Evolutionary conservation across 441 rosid genomes (phyloP), one percentile per base, ranked within the genome.

Genomic region (Aleurites moluccanus): DNA sequence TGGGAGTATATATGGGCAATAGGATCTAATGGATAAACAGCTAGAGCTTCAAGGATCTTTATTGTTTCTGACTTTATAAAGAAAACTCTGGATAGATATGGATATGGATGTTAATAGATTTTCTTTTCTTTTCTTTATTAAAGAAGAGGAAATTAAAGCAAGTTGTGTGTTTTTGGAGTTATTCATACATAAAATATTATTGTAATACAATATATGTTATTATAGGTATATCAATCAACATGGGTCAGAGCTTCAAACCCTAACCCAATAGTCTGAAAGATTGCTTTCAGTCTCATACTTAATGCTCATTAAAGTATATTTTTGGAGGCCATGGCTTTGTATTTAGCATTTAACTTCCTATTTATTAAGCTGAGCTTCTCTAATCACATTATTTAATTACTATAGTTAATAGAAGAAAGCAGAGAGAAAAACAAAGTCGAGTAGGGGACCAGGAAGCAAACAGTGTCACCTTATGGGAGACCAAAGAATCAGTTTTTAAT

Each of bases 1-100:
- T 84, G 87, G 86, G 88, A 73, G 49, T 53, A 67, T 28, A n/a
- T n/a, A n/a, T n/a, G 80, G 82, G 77, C 71, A 73, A 63, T 33
- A 40, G 73, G 71, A 23, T 57, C n/a, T 42, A 56, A 56, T 40
- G 61, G 47, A 77, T 30, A 33, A 76, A 71, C 73, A 69, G 75
- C 78, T 63, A 80, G n/a, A 69, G 81, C 61, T 65, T n/a, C 4
- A 60, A 25, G 56, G 78, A 21, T 49, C 59, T 78, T 49, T 74
- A 74, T 77, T 69, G 70, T 72, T 49, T 78, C 83, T 70, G 71
- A 52, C 70, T 70, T 45, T 53, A 74, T 59, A 59, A 45, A 67
- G 86, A 80, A 78, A 72, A 28, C 78, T 84, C 84, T 77, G 81
- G 63, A 59, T 10, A n/a, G 40, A 56, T 38, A n/a, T n/a, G 7